A percentile compares a stretch with the other conserved stretches of the same genome.
These are phyloP conservation scores for Coemansia asiatica DNA, from an alignment of 192 early-diverging fungal species.

Conservation along the genomic window DNA sequence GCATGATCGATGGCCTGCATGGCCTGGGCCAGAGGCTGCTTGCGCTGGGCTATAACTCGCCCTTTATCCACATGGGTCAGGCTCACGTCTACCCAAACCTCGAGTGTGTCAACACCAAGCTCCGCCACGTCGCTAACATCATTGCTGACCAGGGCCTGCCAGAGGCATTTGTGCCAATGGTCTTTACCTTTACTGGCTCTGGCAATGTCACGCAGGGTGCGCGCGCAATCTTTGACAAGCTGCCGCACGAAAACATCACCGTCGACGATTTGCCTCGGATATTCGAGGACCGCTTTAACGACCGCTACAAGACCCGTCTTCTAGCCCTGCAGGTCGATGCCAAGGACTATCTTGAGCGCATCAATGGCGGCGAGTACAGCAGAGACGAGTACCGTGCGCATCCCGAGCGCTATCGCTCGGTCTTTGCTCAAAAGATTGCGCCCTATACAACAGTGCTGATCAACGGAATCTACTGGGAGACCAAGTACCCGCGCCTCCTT, in stretches of 20 bases:
- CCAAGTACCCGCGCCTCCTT: constrained; percentile 80
- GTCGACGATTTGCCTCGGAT: constrained; percentile 65
- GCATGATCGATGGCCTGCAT: constrained; percentile 90
- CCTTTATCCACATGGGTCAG: constrained; percentile 84
- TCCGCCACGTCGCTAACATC: constrained; percentile 69
- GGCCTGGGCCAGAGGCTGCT: constrained; percentile 89
- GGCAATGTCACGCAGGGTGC: constrained; percentile 94
- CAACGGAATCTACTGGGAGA: constrained; percentile 95
- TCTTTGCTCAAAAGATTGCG: constrained; percentile 85
- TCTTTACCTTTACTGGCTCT: constrained; percentile 86
- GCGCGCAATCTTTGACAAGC: constrained; percentile 81
- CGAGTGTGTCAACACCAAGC: constrained; percentile 60
- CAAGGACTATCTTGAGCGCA: constrained; percentile 79
- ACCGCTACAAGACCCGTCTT: constrained; percentile 59
- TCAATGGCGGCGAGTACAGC: constrained; percentile 63
- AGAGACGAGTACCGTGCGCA: constrained; percentile 71
- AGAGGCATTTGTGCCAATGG: constrained; percentile 81
- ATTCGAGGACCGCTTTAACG: constrained; percentile 60
- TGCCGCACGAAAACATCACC: constrained; percentile 89
- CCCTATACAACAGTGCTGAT: constrained; percentile 87
- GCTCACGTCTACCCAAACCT: constrained; percentile 73
- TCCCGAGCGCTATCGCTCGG: constrained; percentile 75
- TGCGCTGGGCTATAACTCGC: constrained; percentile 87
- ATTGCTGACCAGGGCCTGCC: constrained; percentile 89
- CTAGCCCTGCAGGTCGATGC: constrained; percentile 70